Conservation (phyloP, 208 protist genomes). For the Leishmania guyanensis region DNA sequence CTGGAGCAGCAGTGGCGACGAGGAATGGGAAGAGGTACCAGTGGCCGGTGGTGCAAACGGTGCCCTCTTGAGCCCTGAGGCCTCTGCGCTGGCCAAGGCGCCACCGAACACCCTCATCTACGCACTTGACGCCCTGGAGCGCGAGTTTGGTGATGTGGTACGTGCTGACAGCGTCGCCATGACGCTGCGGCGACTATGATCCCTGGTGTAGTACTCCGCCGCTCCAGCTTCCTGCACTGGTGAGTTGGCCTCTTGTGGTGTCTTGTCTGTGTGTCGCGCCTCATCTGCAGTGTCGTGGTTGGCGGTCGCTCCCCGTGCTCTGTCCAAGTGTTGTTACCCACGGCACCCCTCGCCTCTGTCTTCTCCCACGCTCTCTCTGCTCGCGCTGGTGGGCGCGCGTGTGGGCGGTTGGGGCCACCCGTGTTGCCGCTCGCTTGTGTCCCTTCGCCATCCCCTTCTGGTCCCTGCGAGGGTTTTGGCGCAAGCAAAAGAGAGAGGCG, state of each 20-base stretch:
- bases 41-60: neutral
- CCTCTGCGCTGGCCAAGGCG: neutral
- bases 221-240: neutral
- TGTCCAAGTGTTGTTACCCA: neutral
- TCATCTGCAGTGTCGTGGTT: neutral
- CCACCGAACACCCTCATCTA: constrained; percentile 4
- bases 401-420: no score
- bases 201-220: neutral
- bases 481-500: no score
- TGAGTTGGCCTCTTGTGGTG: neutral
- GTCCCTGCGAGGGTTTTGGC: no score
- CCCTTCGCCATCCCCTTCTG: no score
- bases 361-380: no score
- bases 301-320: neutral
- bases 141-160: constrained; percentile 5
- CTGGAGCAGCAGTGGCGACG: constrained; percentile 13
- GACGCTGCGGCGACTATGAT: constrained; percentile 24
- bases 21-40: constrained; percentile 14
- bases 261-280: neutral
- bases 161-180: constrained; percentile 18
- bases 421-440: no score
- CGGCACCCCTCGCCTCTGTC: neutral
- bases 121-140: constrained; percentile 24
- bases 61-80: neutral
- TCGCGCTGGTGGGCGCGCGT: no score